Evolutionary conservation across 2,329 filamentous ascomycete species (phyloP).

Genomic region (Clarireedia paspali): DNA sequence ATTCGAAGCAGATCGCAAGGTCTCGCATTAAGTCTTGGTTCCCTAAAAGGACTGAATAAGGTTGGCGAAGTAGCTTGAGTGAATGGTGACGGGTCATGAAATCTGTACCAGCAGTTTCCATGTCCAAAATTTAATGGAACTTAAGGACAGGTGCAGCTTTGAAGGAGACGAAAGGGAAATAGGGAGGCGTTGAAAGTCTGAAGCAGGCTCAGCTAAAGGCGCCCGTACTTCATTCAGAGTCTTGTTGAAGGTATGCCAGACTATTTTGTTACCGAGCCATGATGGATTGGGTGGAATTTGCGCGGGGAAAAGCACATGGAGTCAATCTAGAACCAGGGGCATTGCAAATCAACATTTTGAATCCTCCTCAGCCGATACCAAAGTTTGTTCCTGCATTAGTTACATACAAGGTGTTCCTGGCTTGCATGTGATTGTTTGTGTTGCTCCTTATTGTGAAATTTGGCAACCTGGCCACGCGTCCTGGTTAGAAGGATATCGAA

Average conservation of each 20-base stretch:
- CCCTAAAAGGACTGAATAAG: slow-evolving; percentile 90
- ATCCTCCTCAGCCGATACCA: slow-evolving; percentile 6
- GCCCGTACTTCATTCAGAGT: slow-evolving; percentile 11
- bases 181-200: slow-evolving; percentile 7
- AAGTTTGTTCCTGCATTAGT: background rate
- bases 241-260: slow-evolving; percentile 2
- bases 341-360: slow-evolving; percentile 20
- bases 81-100: background rate
- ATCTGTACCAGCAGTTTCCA: slow-evolving; percentile 5
- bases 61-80: slow-evolving; percentile 38
- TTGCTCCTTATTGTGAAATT: too few species aligned
- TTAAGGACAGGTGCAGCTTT: slow-evolving; percentile 12
- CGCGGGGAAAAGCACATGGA: slow-evolving; percentile 25
- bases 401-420: too few species aligned
- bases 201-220: slow-evolving; percentile 13
- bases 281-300: slow-evolving; percentile 8
- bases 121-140: slow-evolving; percentile 2
- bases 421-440: too few species aligned
- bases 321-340: slow-evolving; percentile 26
- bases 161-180: slow-evolving; percentile 9
- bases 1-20: slow-evolving; percentile 97
- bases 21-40: slow-evolving; percentile 85
- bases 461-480: too few species aligned
- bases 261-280: slow-evolving; percentile 11
- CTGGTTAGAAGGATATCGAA: too few species aligned